phyloP scores from a whole-genome alignment of 2,329 filamentous ascomycete genomes.

The Sporothrix globosa region DNA sequence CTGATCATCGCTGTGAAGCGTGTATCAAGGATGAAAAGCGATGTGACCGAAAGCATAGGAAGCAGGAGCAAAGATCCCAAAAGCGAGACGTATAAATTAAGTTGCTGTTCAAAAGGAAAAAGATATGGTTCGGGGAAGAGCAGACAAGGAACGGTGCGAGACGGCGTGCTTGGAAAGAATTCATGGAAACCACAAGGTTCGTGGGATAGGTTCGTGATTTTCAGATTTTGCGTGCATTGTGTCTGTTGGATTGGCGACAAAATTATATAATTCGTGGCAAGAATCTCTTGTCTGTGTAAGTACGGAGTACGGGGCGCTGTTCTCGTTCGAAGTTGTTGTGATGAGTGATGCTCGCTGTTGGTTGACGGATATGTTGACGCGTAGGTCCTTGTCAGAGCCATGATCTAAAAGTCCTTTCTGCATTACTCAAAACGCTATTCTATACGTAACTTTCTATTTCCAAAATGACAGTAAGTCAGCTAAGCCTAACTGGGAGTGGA shows the following conservation, averaged over 20 bases:
- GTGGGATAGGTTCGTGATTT: too few species aligned
- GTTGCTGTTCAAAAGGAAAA: background rate
- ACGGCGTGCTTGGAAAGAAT: too few species aligned
- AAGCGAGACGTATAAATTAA: background rate
- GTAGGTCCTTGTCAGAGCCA: too few species aligned
- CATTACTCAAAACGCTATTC: too few species aligned
- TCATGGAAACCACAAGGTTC: too few species aligned
- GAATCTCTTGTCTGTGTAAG: too few species aligned
- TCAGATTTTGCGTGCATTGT: too few species aligned
- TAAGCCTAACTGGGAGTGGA: background rate
- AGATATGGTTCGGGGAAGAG: background rate
- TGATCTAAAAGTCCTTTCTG: too few species aligned
- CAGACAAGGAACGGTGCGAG: background rate
- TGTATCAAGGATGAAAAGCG: background rate
- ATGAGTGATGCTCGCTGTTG: background rate
- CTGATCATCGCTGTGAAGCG: background rate
- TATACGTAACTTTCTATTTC: too few species aligned
- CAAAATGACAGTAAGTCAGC: too few species aligned
- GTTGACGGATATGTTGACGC: background rate
- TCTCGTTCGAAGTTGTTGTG: background rate
- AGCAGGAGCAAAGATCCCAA: background rate
- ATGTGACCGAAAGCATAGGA: background rate
- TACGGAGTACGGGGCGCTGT: too few species aligned
- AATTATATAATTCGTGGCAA: background rate
- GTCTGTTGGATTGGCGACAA: background rate